Conservation (phyloP, 2,329 filamentous ascomycete genomes). For the Claviceps quebecensis region DNA sequence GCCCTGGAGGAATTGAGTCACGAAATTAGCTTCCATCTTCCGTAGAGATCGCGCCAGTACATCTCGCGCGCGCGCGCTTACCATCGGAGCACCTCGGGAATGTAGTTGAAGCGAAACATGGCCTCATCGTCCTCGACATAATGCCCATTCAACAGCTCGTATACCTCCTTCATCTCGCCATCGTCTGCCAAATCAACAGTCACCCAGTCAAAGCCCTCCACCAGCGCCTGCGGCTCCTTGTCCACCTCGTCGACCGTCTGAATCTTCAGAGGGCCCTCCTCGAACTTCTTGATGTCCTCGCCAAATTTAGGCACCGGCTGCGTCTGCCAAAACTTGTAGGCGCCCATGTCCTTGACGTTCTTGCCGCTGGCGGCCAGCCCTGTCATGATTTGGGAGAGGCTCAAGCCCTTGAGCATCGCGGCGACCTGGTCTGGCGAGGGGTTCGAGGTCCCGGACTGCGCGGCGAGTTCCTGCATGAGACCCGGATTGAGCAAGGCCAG, state of each 20-base stretch:
- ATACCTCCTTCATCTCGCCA: constrained; percentile 73
- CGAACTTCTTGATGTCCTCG: constrained; percentile 37
- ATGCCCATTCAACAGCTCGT: constrained; percentile 79
- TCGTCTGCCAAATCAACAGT: constrained; percentile 74
- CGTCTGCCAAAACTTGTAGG: constrained; percentile 97
- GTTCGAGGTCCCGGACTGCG: constrained; percentile 22
- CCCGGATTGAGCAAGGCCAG: constrained; percentile 61
- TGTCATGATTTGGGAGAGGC: constrained; percentile 58
- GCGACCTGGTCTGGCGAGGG: constrained; percentile 29
- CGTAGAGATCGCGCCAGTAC: too few species aligned
- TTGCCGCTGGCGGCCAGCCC: constrained; percentile 65
- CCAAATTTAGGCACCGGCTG: constrained; percentile 86
- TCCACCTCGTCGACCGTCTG: constrained; percentile 68
- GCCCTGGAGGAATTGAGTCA: constrained; percentile 42
- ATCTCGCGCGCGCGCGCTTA: constrained; percentile 22
- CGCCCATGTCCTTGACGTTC: constrained; percentile 91
- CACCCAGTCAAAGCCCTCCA: constrained; percentile 87
- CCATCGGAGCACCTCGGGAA: constrained; percentile 78
- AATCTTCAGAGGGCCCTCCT: constrained; percentile 73
- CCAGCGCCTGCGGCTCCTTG: constrained; percentile 59
- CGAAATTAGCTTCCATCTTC: background rate
- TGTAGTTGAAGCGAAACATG: constrained; percentile 97
- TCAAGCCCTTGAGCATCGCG: constrained; percentile 46
- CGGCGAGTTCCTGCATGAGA: constrained; percentile 43
- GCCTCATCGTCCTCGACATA: constrained; percentile 96